Percentiles rank a stretch among this genome's conserved stretches.
Conservation (phyloP, 495 filamentous ascomycete species). For the Lasiosphaeris hirsuta region DNA sequence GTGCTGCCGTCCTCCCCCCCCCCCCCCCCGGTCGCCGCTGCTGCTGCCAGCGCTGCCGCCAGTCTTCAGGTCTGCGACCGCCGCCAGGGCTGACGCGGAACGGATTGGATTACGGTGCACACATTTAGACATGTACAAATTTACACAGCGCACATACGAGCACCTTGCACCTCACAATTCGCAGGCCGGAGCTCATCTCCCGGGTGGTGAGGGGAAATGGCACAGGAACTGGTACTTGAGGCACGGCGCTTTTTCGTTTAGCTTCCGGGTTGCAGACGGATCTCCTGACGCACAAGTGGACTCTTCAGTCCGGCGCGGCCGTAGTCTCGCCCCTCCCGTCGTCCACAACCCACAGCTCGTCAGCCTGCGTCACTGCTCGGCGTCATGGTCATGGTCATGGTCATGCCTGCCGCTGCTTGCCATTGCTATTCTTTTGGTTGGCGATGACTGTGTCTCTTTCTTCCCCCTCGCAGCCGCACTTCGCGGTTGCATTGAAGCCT, state of each 20-base stretch:
- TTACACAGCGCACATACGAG: no score
- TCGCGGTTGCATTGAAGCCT: background rate
- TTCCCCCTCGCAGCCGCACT: no score
- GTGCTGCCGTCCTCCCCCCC: conserved; percentile 2
- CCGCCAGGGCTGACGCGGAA: background rate
- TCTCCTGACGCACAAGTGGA: conserved; percentile 1
- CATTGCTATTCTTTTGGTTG: background rate
- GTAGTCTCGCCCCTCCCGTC: no score
- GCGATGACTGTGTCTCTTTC: background rate
- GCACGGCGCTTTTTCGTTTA: conserved; percentile 8
- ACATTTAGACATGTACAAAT: no score
- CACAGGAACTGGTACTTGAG: background rate
- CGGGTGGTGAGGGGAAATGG: conserved; percentile 1
- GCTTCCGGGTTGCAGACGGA: conserved; percentile 10
- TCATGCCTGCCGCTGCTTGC: no score
- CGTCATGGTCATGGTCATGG: background rate
- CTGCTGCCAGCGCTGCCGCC: background rate
- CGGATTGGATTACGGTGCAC: background rate
- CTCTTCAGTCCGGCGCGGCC: conserved; percentile 10
- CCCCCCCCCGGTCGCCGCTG: background rate
- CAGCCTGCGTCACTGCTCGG: conserved; percentile 6
- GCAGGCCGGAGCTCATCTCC: background rate
- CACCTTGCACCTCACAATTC: no score
- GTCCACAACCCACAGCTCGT: background rate
- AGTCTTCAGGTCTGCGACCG: no score